A percentile compares a stretch with the other conserved stretches of the same genome.
Evolutionary conservation across 306 rosid species (phyloP).

Genomic region (Hippophae rhamnoides): DNA sequence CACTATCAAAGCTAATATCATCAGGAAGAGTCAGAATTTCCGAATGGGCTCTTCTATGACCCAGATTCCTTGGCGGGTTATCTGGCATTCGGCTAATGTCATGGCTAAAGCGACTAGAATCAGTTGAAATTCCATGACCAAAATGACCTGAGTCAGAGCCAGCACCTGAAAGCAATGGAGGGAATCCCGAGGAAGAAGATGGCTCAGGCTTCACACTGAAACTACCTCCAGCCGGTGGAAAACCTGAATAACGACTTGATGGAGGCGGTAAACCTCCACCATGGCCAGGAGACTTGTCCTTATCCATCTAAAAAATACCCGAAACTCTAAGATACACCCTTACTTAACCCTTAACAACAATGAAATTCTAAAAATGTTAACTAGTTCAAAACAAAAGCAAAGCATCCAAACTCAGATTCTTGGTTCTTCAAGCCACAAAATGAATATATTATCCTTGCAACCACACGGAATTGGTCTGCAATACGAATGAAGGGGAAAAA

Average conservation of each 20-base stretch:
- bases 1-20: conserved; percentile 92
- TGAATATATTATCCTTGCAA: conserved; percentile 1
- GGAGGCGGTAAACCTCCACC: conserved; percentile 71
- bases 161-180: conserved; percentile 47
- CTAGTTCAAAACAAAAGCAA: conserved; percentile 3
- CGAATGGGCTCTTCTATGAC: conserved; percentile 92
- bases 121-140: conserved; percentile 43
- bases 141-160: conserved; percentile 43
- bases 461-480: conserved; percentile 4
- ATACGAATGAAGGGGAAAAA: neutral
- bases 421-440: neutral
- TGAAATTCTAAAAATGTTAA: conserved; percentile 20
- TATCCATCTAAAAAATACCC: conserved; percentile 46
- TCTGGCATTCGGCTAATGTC: conserved; percentile 92
- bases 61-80: conserved; percentile 70
- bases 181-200: conserved; percentile 32
- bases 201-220: conserved; percentile 70
- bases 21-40: conserved; percentile 85
- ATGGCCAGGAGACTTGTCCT: conserved; percentile 53
- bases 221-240: conserved; percentile 35
- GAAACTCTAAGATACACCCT: conserved; percentile 13
- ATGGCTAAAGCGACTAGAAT: conserved; percentile 67
- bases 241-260: conserved; percentile 51
- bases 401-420: conserved; percentile 1
- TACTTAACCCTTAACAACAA: conserved; percentile 17